A percentile compares a stretch with the other conserved stretches of the same genome.
Conservation (phyloP, 1,139 yeast genomes). For the Taiozyma sp. region DNA sequence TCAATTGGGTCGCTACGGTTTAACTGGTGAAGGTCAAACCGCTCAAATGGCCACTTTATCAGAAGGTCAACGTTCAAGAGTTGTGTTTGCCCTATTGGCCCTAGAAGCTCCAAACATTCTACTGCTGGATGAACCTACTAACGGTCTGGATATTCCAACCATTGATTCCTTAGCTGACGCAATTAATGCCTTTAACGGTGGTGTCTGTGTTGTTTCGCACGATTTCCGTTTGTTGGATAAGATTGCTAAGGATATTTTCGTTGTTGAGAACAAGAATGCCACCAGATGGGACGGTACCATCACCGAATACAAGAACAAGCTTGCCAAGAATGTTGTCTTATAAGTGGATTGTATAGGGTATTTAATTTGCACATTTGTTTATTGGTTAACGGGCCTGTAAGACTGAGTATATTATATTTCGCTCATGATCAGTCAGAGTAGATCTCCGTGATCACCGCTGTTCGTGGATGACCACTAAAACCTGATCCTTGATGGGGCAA, state of each 20-base stretch:
- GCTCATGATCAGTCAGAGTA: background rate
- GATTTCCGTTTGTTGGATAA: constrained; percentile 97
- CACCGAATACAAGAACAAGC: constrained; percentile 85
- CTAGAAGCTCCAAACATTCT: constrained; percentile 93
- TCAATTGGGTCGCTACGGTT: constrained; percentile 96
- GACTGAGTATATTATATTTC: no score
- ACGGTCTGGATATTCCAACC: constrained; percentile 97
- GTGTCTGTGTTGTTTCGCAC: constrained; percentile 98
- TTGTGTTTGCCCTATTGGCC: constrained; percentile 93
- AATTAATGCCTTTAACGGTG: constrained; percentile 90
- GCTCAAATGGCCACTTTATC: constrained; percentile 98
- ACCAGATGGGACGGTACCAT: constrained; percentile 95
- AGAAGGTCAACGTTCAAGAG: constrained; percentile 99
- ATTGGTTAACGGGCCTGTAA: background rate
- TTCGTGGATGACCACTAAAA: no score
- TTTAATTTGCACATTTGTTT: constrained; percentile 1
- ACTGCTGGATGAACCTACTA: constrained; percentile 97
- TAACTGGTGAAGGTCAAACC: constrained; percentile 98
- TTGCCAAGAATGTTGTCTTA: constrained; percentile 83
- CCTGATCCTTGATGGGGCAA: no score
- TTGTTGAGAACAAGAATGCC: constrained; percentile 91
- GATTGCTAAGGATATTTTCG: constrained; percentile 95
- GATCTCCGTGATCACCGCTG: background rate
- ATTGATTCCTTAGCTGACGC: constrained; percentile 98
- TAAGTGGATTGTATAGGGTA: constrained; percentile 26